Evolutionary conservation across 2,329 filamentous ascomycete genomes (phyloP), one percentile per base, ranked within the genome.

Genomic region (Aureobasidium sp.): DNA sequence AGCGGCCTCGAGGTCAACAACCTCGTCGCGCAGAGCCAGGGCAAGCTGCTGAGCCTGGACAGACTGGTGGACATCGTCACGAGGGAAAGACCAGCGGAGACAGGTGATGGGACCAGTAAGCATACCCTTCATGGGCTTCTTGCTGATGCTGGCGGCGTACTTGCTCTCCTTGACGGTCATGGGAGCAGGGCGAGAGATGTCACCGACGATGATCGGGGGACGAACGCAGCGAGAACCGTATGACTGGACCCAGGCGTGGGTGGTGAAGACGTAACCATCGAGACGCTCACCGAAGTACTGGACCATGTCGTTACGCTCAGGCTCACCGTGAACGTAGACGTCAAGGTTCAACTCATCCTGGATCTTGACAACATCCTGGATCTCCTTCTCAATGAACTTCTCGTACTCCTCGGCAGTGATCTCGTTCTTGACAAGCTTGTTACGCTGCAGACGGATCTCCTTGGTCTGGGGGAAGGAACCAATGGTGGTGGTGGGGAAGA

Each of bases 111-210:
- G 94, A 64, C 94, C 94, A 78, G 94, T 99, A 76, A 99, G 87
- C 94, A 99, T 99, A 78, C 94, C 94, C 90, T 99, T 99, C 94
- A 99, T 97, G 79, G 94, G 92, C 86, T 97, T 97, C 83, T 89
- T 93, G 77, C 92, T 93, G 78, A 97, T 86, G 62, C 89, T 92
- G 66, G 91, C 93, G 69, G 94, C 94, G 81, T 96, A 99, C 84
- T 97, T 96, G 79, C 90, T 96, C 86, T 99, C 94, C 89, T 99
- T 99, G 80, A 99, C 94, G 64, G 94, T 97, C 94, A 99, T 99
- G 69, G 94, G 89, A 69, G 87, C 88, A 68, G 94, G 94, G 70
- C 94, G 93, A 66, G 93, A 97, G 79, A 99, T 93, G 78, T 99
- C 94, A 80, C 94, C 94, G 71, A 97, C 94, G 72, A 99, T 90